Evolutionary conservation across 208 protist species (phyloP).

Genomic region (Wallacemonas sp.): DNA sequence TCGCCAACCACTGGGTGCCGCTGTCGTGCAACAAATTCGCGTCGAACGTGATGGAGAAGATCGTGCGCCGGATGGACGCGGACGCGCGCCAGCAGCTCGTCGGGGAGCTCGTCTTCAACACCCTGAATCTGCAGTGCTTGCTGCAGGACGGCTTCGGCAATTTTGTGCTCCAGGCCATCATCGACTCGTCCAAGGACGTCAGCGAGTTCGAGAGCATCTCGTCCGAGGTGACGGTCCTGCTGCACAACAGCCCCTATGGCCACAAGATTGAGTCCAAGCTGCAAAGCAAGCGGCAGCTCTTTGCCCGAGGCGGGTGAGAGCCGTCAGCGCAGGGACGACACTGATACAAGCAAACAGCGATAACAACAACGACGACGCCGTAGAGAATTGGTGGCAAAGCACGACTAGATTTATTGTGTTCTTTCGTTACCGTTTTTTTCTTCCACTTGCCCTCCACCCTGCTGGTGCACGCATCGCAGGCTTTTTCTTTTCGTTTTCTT

Average conservation of each 20-base stretch:
- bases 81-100: conserved; percentile 45
- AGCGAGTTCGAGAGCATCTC: conserved; percentile 56
- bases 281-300: conserved; percentile 22
- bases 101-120: conserved; percentile 65
- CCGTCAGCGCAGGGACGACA: no score
- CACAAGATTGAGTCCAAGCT: conserved; percentile 79
- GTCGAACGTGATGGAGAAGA: conserved; percentile 90
- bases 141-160: conserved; percentile 86
- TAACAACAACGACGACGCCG: no score
- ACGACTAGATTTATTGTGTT: no score
- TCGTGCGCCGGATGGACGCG: conserved; percentile 51
- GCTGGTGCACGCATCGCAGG: no score
- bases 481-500: conserved; percentile 14
- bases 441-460: no score
- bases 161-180: conserved; percentile 86
- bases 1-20: conserved; percentile 60
- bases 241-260: conserved; percentile 74
- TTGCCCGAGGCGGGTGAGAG: conserved; percentile 1
- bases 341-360: no score
- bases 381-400: no score
- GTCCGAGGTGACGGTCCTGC: conserved; percentile 37
- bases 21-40: conserved; percentile 88
- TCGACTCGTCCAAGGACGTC: conserved; percentile 49
- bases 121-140: conserved; percentile 52
- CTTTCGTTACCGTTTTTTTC: no score